These are phyloP conservation scores for Claviceps quebecensis DNA, from an alignment of 2,329 filamentous ascomycete genomes.

Conservation along the genomic window DNA sequence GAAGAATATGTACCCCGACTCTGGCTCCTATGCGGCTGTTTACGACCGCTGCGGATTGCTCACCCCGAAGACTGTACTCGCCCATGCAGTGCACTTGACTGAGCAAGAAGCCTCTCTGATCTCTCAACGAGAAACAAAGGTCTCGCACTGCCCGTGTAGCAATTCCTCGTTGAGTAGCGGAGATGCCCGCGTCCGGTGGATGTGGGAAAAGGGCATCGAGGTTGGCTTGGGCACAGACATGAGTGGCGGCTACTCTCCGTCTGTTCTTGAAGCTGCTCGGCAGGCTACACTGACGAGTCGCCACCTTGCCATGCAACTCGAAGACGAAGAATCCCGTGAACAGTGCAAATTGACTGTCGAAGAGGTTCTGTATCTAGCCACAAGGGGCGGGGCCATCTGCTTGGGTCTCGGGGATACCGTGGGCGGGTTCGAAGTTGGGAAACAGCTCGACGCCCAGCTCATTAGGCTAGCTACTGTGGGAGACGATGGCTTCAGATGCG, in stretches of 20 bases:
- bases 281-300: constrained; percentile 70
- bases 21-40: constrained; percentile 54
- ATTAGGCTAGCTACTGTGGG: constrained; percentile 45
- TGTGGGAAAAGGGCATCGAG: constrained; percentile 60
- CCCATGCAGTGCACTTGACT: constrained; percentile 68
- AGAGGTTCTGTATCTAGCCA: constrained; percentile 77
- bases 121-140: constrained; percentile 43
- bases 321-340: constrained; percentile 24
- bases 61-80: constrained; percentile 61
- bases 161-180: constrained; percentile 77
- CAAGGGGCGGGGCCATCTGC: constrained; percentile 71
- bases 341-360: constrained; percentile 62
- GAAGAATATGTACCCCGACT: constrained; percentile 49
- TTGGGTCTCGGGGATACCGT: constrained; percentile 59
- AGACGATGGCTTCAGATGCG: constrained; percentile 16
- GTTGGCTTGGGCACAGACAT: constrained; percentile 88
- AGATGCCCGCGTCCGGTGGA: constrained; percentile 56
- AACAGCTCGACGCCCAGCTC: constrained; percentile 84
- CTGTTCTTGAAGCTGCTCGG: constrained; percentile 67
- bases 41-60: constrained; percentile 65
- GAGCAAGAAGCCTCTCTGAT: constrained; percentile 54
- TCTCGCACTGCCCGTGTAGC: constrained; percentile 77
- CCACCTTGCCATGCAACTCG: constrained; percentile 45
- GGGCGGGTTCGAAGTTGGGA: constrained; percentile 73
- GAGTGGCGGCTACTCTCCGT: constrained; percentile 72